Percentiles rank a stretch among this genome's conserved stretches.
phyloP scores from a whole-genome alignment of 108 stramenopile species.

The Chaetoceros muelleri region DNA sequence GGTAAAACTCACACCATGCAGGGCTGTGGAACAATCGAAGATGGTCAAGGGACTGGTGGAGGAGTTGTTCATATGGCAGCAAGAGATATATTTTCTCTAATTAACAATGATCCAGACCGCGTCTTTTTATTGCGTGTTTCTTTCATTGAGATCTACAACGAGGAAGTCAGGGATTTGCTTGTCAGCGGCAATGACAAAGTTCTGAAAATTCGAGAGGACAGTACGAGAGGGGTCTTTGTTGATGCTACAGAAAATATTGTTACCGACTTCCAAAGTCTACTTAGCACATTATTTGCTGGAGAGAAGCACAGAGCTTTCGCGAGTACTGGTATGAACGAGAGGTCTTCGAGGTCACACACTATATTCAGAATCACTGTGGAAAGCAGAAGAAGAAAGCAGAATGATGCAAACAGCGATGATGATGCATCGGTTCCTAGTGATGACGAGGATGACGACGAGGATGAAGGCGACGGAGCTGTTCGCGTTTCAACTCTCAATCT shows the following conservation, averaged over 20 bases:
- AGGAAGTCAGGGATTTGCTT: constrained; percentile 94
- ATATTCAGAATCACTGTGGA: constrained; percentile 93
- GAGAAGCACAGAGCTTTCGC: constrained; percentile 85
- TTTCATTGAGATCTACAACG: constrained; percentile 99
- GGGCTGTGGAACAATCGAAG: constrained; percentile 62
- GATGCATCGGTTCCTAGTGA: constrained; percentile 5
- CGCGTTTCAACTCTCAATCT: constrained; percentile 78
- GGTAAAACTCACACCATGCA: constrained; percentile 95
- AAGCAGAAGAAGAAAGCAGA: constrained; percentile 43
- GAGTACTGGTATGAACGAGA: constrained; percentile 92
- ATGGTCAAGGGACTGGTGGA: constrained; percentile 22
- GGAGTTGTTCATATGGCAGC: constrained; percentile 84
- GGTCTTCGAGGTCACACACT: constrained; percentile 93
- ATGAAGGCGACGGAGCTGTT: constrained; percentile 44
- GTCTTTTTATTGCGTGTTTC: constrained; percentile 85
- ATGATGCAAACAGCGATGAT: constrained; percentile 12
- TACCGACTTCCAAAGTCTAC: constrained; percentile 60
- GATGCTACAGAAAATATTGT: constrained; percentile 78
- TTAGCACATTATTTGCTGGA: constrained; percentile 65
- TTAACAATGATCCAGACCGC: constrained; percentile 41
- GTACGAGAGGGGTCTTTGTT: constrained; percentile 91
- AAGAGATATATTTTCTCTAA: constrained; percentile 63
- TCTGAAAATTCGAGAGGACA: constrained; percentile 85
- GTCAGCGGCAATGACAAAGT: constrained; percentile 26
- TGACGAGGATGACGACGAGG: constrained; percentile 17